phyloP scores from a whole-genome alignment of 352 stramenopile species.

The Aphanomyces stellatus region DNA sequence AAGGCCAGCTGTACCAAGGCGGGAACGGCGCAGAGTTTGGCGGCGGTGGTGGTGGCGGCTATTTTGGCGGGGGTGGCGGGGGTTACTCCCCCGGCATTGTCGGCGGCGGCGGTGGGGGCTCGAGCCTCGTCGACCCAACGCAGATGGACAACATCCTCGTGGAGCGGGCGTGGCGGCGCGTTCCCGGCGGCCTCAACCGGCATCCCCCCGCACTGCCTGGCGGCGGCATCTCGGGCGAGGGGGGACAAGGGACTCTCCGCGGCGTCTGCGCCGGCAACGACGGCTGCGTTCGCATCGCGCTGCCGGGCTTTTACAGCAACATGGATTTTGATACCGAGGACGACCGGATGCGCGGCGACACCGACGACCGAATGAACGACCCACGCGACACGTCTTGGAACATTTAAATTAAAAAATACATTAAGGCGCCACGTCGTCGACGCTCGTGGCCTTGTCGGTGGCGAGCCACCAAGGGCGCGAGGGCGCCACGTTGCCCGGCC shows the following conservation, averaged over 20 bases:
- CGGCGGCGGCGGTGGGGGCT: slow-evolving; percentile 50
- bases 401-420: slow-evolving; percentile 14
- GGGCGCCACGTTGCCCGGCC: background rate
- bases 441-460: background rate
- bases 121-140: slow-evolving; percentile 43
- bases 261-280: slow-evolving; percentile 39
- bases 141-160: slow-evolving; percentile 42
- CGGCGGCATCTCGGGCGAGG: slow-evolving; percentile 40
- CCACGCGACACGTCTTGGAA: too few relatives aligned
- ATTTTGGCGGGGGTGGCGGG: slow-evolving; percentile 56
- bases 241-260: slow-evolving; percentile 30
- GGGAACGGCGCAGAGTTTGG: slow-evolving; percentile 65
- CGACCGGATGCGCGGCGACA: background rate
- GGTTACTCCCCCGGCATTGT: slow-evolving; percentile 66
- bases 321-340: slow-evolving; percentile 42
- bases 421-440: too few relatives aligned
- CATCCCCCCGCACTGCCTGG: slow-evolving; percentile 42
- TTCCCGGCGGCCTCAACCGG: slow-evolving; percentile 43
- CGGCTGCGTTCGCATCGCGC: slow-evolving; percentile 50
- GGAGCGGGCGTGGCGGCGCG: slow-evolving; percentile 25
- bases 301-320: slow-evolving; percentile 57
- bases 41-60: slow-evolving; percentile 48
- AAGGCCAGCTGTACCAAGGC: slow-evolving; percentile 42
- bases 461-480: slow-evolving; percentile 14
- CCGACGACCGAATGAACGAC: too few relatives aligned